A percentile compares a stretch with the other conserved stretches of the same genome.
Evolutionary conservation across 768 basidiomycete genomes (phyloP).

Genomic region (Kwoniella mangroviensis): DNA sequence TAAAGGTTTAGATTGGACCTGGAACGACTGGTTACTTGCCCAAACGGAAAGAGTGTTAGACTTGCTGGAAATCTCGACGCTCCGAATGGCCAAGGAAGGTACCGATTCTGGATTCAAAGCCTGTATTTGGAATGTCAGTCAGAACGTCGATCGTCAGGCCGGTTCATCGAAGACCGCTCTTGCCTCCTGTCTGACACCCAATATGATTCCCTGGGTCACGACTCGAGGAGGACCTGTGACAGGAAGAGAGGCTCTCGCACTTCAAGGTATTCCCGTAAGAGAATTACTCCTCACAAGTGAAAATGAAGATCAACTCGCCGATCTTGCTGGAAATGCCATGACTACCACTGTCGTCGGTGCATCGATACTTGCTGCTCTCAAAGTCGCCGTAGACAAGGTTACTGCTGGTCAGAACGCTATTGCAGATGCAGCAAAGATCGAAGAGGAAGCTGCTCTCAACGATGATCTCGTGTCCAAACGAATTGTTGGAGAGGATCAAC

Average conservation of each 20-base stretch:
- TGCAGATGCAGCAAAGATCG: slow-evolving; percentile 71
- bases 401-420: slow-evolving; percentile 69
- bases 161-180: slow-evolving; percentile 80
- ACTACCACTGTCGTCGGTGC: slow-evolving; percentile 94
- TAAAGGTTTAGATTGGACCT: slow-evolving; percentile 83
- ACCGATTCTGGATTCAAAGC: slow-evolving; percentile 88
- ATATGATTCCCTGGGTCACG: slow-evolving; percentile 95
- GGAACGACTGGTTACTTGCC: slow-evolving; percentile 90
- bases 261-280: slow-evolving; percentile 93
- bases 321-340: slow-evolving; percentile 97
- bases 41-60: slow-evolving; percentile 97
- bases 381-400: slow-evolving; percentile 69
- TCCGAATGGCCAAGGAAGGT: slow-evolving; percentile 78
- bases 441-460: slow-evolving; percentile 63
- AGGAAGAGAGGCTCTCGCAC: slow-evolving; percentile 85
- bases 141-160: slow-evolving; percentile 91
- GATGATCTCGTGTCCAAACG: slow-evolving; percentile 63
- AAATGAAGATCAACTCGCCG: slow-evolving; percentile 88
- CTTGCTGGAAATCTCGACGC: slow-evolving; percentile 85
- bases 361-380: slow-evolving; percentile 80
- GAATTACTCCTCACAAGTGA: slow-evolving; percentile 89
- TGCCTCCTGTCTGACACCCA: slow-evolving; percentile 89
- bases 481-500: slow-evolving; percentile 74
- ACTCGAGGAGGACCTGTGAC: slow-evolving; percentile 96
- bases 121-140: slow-evolving; percentile 95